A percentile compares a stretch with the other conserved stretches of the same genome.
Conservation (phyloP, 148 eudicot genomes). For the Fagopyrum esculentum region DNA sequence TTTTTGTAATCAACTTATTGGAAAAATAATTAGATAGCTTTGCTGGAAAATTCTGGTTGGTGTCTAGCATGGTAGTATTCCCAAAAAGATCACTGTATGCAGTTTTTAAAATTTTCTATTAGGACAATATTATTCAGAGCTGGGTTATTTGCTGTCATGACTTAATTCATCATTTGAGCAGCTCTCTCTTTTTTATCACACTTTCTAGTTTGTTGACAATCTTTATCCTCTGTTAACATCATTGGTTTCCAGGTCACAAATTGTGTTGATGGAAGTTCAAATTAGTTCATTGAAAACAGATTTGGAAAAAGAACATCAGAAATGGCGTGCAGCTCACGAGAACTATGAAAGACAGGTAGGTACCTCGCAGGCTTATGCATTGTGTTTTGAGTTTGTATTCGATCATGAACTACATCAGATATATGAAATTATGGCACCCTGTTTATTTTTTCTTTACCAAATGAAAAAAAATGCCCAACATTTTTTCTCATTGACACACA, state of each 20-base stretch:
- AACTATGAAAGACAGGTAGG: slow-evolving; percentile 99
- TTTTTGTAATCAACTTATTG: background rate
- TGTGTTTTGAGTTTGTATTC: background rate
- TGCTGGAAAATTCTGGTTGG: background rate
- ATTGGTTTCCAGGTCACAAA: slow-evolving; percentile 32
- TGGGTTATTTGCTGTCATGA: background rate
- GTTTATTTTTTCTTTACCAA: too few species aligned
- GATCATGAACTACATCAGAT: background rate
- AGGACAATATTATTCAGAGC: background rate
- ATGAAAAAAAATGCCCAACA: too few species aligned
- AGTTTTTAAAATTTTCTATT: background rate
- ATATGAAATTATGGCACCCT: too few species aligned
- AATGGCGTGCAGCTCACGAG: slow-evolving; percentile 58
- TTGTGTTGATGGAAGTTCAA: slow-evolving; percentile 46
- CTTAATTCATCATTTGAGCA: background rate
- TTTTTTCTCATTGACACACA: too few species aligned
- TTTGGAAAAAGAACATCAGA: slow-evolving; percentile 67
- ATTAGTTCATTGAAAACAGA: slow-evolving; percentile 56
- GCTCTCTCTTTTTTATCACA: background rate
- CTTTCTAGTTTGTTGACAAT: background rate
- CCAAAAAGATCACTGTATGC: background rate
- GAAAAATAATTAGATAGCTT: background rate
- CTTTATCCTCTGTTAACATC: background rate
- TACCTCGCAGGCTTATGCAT: slow-evolving; percentile 7
- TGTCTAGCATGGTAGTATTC: background rate